A percentile compares a stretch with the other conserved stretches of the same genome.
Conservation (phyloP, 2,329 filamentous ascomycete species). For the Alternaria ventricosa region DNA sequence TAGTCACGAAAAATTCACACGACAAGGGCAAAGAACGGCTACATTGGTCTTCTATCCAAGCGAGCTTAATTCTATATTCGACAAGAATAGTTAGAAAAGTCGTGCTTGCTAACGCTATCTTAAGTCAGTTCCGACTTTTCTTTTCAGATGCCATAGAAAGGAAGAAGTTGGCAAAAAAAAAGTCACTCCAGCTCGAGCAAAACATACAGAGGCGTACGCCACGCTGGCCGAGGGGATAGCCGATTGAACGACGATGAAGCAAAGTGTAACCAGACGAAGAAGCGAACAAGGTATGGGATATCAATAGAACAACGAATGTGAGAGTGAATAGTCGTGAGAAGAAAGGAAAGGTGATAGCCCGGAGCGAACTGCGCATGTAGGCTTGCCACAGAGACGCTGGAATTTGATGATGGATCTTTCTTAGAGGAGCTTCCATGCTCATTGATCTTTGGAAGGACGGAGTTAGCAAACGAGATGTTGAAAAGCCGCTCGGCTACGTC, state of each 20-base stretch:
- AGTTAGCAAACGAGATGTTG: neutral
- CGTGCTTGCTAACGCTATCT: neutral
- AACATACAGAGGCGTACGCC: neutral
- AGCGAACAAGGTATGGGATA: conserved; percentile 6
- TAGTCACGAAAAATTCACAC: neutral
- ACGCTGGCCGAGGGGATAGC: neutral
- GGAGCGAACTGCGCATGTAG: neutral
- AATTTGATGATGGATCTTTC: neutral
- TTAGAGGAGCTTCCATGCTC: neutral
- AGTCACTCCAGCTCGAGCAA: neutral
- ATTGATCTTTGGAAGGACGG: neutral
- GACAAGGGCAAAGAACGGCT: neutral
- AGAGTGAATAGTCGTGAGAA: neutral
- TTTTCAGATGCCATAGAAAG: neutral
- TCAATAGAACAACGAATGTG: conserved; percentile 11
- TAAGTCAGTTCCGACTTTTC: neutral
- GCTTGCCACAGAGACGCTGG: neutral
- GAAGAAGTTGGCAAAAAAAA: neutral
- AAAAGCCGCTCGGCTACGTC: neutral
- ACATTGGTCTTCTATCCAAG: conserved; percentile 2
- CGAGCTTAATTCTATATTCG: neutral
- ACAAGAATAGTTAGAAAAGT: neutral
- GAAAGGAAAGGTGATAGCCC: neutral
- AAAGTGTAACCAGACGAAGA: conserved; percentile 7
- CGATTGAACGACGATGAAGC: conserved; percentile 3